These are phyloP conservation scores for Pyrenophora graminea DNA, from an alignment of 2,329 filamentous ascomycete genomes.

Conservation along the genomic window DNA sequence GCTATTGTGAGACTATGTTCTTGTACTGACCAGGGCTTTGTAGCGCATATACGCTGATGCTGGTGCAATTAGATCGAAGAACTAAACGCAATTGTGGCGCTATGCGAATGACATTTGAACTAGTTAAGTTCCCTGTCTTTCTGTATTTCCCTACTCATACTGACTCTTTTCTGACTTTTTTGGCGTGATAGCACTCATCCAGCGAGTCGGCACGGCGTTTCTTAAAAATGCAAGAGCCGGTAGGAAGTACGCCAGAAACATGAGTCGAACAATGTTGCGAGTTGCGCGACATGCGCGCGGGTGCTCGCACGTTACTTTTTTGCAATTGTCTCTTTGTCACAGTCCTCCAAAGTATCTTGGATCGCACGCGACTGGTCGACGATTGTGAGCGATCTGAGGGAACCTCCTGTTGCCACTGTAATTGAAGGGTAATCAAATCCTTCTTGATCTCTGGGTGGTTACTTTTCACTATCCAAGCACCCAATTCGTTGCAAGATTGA, in stretches of 20 bases:
- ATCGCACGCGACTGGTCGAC: not conserved
- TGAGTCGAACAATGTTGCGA: not conserved
- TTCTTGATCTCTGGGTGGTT: conserved; percentile 15
- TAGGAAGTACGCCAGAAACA: not conserved
- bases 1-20: not conserved
- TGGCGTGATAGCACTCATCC: not conserved
- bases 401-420: conserved; percentile 7
- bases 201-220: not conserved
- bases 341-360: conserved; percentile 12
- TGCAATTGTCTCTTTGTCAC: conserved; percentile 21
- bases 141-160: not conserved
- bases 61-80: no score
- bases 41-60: not conserved
- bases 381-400: not conserved
- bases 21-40: not conserved
- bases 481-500: conserved; percentile 13
- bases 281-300: conserved; percentile 10
- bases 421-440: conserved; percentile 18
- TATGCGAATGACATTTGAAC: not conserved
- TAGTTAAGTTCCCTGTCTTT: not conserved
- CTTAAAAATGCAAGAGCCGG: not conserved
- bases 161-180: not conserved
- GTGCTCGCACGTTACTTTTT: conserved; percentile 18
- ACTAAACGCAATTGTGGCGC: not conserved
- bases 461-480: conserved; percentile 26